Evolutionary conservation across 495 filamentous ascomycete genomes (phyloP).

Genomic region (Aspergillus nanangensis): DNA sequence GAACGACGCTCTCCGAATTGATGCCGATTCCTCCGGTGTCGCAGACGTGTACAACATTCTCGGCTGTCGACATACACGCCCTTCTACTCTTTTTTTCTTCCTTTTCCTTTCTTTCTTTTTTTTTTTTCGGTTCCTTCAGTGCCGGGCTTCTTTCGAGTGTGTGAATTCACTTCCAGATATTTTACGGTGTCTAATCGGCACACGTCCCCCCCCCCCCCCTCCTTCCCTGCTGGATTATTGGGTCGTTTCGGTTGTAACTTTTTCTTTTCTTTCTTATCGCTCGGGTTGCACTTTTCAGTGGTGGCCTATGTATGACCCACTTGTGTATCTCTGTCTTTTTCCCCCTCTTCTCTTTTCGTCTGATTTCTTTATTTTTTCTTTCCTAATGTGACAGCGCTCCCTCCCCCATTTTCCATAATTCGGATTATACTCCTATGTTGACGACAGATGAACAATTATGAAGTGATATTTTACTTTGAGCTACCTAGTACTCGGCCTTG

Average conservation of each 20-base stretch:
- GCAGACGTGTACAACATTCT: constrained; percentile 23
- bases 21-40: constrained; percentile 16
- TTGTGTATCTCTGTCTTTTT: neutral
- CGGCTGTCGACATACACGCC: constrained; percentile 24
- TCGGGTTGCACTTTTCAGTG: neutral
- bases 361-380: constrained; percentile 1
- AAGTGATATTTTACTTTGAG: too few species aligned
- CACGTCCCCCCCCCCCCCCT: too few species aligned
- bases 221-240: neutral
- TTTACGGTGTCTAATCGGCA: too few species aligned
- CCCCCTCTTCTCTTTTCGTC: neutral
- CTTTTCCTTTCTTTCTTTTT: neutral
- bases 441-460: too few species aligned
- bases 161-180: too few species aligned
- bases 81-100: neutral
- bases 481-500: too few species aligned
- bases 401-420: too few species aligned
- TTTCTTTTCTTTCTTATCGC: neutral
- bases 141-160: neutral
- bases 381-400: too few species aligned
- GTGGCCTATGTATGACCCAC: neutral
- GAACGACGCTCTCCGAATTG: constrained; percentile 15
- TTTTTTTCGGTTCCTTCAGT: constrained; percentile 5
- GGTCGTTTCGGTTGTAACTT: neutral
- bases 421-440: constrained; percentile 9